A percentile compares a stretch with the other conserved stretches of the same genome.
Conservation (phyloP, 139 green algal species). For the Spirogloea muscicola region DNA sequence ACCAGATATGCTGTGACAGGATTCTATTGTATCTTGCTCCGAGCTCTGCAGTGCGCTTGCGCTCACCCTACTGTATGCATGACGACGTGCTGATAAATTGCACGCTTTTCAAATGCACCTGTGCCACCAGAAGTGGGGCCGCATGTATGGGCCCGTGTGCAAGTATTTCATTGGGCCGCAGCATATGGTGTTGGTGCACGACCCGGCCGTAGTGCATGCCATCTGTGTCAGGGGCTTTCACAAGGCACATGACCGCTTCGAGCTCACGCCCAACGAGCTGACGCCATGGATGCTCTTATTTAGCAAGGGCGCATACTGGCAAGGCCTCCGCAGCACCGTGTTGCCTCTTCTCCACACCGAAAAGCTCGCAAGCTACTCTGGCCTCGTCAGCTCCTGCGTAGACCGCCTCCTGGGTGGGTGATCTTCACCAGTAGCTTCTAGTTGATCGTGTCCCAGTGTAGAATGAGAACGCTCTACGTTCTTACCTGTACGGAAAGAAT, state of each 20-base stretch:
- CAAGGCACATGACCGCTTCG: neutral
- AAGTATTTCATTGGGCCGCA: neutral
- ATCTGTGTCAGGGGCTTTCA: conserved; percentile 1
- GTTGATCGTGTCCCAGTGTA: too few species aligned
- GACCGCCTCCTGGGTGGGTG: conserved; percentile 3
- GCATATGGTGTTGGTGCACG: neutral
- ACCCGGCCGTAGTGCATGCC: neutral
- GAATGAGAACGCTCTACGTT: too few species aligned
- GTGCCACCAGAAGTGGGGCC: conserved; percentile 1
- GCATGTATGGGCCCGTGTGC: neutral
- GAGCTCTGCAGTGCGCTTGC: too few species aligned
- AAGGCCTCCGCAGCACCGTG: neutral
- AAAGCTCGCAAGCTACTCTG: neutral
- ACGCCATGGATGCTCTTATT: neutral
- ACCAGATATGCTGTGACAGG: too few species aligned
- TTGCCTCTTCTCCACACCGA: conserved; percentile 3
- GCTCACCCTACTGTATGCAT: too few species aligned
- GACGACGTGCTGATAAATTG: too few species aligned
- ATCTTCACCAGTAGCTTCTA: too few species aligned
- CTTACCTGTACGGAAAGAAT: too few species aligned
- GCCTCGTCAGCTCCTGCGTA: neutral
- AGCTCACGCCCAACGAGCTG: conserved; percentile 4
- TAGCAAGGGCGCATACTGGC: neutral
- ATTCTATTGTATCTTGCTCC: too few species aligned
- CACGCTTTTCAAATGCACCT: conserved; percentile 13